Percentiles rank a stretch among this genome's conserved stretches.
Evolutionary conservation across 306 rosid species (phyloP).

Genomic region (Trifolium subterraneum): DNA sequence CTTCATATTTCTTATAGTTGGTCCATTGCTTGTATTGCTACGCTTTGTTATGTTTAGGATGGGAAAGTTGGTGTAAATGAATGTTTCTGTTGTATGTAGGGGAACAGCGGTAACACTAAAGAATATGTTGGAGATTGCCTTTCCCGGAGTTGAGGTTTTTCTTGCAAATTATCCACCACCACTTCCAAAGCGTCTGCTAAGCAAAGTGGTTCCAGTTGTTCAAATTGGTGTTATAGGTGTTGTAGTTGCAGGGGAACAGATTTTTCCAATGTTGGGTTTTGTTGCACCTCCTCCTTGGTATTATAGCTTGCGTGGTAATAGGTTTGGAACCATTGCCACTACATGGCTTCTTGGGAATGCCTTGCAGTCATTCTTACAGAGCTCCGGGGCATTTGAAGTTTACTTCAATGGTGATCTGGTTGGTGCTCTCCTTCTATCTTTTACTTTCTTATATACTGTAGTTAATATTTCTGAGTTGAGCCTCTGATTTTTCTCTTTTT

Average conservation of each 20-base stretch:
- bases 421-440: slow-evolving; percentile 43
- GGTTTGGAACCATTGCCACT: slow-evolving; percentile 72
- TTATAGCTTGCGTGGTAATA: slow-evolving; percentile 68
- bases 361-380: slow-evolving; percentile 76
- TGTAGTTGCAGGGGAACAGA: slow-evolving; percentile 74
- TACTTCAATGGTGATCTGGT: slow-evolving; percentile 84
- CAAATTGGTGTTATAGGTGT: slow-evolving; percentile 71
- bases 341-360: slow-evolving; percentile 91
- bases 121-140: slow-evolving; percentile 69
- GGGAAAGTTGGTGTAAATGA: slow-evolving; percentile 23
- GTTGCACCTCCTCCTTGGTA: slow-evolving; percentile 79
- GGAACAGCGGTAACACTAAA: slow-evolving; percentile 72
- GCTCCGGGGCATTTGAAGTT: slow-evolving; percentile 85
- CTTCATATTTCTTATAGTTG: slow-evolving; percentile 7
- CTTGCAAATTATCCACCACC: slow-evolving; percentile 75
- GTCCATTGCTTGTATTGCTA: slow-evolving; percentile 20
- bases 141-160: slow-evolving; percentile 67
- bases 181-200: slow-evolving; percentile 68
- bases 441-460: not conserved
- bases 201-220: slow-evolving; percentile 71
- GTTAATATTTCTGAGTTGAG: slow-evolving; percentile 8
- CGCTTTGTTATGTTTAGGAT: slow-evolving; percentile 14
- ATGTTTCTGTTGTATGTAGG: slow-evolving; percentile 49
- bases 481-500: slow-evolving; percentile 9
- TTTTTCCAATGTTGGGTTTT: slow-evolving; percentile 71